Conservation (phyloP, 208 protist species). For the Trypanosoma cruzi region DNA sequence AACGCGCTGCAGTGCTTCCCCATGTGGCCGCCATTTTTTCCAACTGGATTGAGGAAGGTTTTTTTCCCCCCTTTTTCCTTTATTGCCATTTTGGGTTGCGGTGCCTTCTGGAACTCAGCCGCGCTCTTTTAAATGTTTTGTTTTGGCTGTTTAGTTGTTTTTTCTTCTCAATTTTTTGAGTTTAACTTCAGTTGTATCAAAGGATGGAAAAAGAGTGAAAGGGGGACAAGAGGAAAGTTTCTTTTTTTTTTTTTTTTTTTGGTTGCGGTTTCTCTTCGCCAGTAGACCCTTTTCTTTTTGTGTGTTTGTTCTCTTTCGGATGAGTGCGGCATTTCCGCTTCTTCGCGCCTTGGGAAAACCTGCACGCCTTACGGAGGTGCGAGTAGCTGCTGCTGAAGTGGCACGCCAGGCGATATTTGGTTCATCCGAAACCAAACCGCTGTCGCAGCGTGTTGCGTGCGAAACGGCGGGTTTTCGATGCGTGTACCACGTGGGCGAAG, state of each 20-base stretch:
- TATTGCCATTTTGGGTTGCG: too few species aligned
- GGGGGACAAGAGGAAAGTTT: not conserved
- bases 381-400: not conserved
- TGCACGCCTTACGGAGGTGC: conserved; percentile 14
- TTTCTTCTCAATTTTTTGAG: not conserved
- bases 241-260: conserved; percentile 1
- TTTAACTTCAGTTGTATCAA: not conserved
- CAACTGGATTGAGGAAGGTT: too few species aligned
- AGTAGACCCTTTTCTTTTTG: not conserved
- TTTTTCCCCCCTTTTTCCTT: too few species aligned
- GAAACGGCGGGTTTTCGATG: conserved; percentile 14
- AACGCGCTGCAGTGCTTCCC: too few species aligned
- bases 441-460: not conserved
- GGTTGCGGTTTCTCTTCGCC: not conserved
- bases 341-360: conserved; percentile 24
- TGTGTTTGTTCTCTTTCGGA: conserved; percentile 1
- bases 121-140: too few species aligned
- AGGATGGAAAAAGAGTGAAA: not conserved
- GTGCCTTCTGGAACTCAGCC: too few species aligned
- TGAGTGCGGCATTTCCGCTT: conserved; percentile 29
- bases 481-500: conserved; percentile 22
- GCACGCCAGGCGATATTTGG: conserved; percentile 24
- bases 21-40: too few species aligned
- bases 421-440: not conserved
- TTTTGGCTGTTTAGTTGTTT: not conserved